Percentiles rank a stretch among this genome's conserved stretches.
Conservation (phyloP, 345 rosid genomes). For the Lepidium africanum region DNA sequence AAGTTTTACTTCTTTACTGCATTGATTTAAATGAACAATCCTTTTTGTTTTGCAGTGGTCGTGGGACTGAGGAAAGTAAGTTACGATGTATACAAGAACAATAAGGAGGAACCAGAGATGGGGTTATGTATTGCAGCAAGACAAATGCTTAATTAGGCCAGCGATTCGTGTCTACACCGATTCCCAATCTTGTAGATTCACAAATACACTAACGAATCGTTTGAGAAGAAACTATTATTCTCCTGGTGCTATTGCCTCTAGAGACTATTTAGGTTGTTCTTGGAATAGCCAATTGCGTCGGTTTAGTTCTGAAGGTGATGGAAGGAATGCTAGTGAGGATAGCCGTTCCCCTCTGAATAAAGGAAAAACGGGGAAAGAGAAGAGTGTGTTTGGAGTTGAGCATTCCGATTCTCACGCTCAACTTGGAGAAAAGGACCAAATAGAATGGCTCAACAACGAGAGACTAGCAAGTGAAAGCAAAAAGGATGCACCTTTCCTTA, state of each 20-base stretch:
- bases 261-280: conserved; percentile 16
- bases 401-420: conserved; percentile 52
- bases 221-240: conserved; percentile 33
- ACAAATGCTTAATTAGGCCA: conserved; percentile 37
- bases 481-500: conserved; percentile 69
- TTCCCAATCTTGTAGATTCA: conserved; percentile 24
- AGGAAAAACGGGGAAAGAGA: conserved; percentile 36
- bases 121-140: conserved; percentile 38
- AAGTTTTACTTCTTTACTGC: not conserved
- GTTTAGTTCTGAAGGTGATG: conserved; percentile 82
- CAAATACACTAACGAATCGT: conserved; percentile 17
- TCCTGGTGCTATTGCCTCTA: conserved; percentile 11
- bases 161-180: conserved; percentile 23
- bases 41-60: conserved; percentile 3
- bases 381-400: conserved; percentile 21
- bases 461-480: conserved; percentile 61
- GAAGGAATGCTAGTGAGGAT: conserved; percentile 69
- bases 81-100: conserved; percentile 63
- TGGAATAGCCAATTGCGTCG: conserved; percentile 37
- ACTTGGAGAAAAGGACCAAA: conserved; percentile 83
- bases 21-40: not conserved
- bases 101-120: conserved; percentile 54
- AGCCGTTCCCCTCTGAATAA: conserved; percentile 40
- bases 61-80: conserved; percentile 6
- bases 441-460: conserved; percentile 84